Evolutionary conservation across 371 early-diverging fungal genomes (phyloP).

Genomic region (Catenaria anguillulae): DNA sequence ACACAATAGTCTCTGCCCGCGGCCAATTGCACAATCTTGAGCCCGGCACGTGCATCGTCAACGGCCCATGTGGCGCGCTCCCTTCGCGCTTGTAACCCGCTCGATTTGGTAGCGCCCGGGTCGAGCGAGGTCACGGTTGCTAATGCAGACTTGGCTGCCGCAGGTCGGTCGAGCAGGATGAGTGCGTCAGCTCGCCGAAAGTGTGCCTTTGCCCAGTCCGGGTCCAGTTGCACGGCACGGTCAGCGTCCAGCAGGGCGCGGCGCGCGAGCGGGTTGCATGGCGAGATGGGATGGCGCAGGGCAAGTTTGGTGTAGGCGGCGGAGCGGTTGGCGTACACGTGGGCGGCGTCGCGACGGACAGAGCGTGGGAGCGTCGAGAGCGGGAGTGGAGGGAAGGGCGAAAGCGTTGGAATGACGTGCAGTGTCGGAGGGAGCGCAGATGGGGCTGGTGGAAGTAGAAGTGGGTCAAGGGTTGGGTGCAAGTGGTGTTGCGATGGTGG

Average conservation of each 20-base stretch:
- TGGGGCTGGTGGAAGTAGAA: too few species aligned
- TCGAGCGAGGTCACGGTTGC: neutral
- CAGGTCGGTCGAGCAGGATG: neutral
- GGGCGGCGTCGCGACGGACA: neutral
- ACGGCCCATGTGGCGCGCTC: neutral
- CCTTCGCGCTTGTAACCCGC: neutral
- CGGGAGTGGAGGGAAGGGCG: neutral
- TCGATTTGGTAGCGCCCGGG: neutral
- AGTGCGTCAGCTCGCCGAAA: constrained; percentile 1
- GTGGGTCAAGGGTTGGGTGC: too few species aligned
- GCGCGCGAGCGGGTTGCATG: neutral
- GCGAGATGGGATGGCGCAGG: too few species aligned
- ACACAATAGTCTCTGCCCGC: constrained; percentile 51
- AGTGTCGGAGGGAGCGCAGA: too few species aligned
- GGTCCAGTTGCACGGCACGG: neutral
- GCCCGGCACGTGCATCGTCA: constrained; percentile 14
- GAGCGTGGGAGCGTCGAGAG: neutral
- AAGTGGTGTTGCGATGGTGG: too few species aligned
- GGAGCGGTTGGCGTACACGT: neutral
- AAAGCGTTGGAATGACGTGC: too few species aligned
- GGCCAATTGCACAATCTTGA: constrained; percentile 47
- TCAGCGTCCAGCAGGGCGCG: neutral
- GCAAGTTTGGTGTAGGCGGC: neutral
- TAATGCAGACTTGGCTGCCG: neutral
- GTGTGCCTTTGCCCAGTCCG: neutral